Evolutionary conservation across 768 basidiomycete genomes (phyloP).

Genomic region (Cyclocybe cylindracea): DNA sequence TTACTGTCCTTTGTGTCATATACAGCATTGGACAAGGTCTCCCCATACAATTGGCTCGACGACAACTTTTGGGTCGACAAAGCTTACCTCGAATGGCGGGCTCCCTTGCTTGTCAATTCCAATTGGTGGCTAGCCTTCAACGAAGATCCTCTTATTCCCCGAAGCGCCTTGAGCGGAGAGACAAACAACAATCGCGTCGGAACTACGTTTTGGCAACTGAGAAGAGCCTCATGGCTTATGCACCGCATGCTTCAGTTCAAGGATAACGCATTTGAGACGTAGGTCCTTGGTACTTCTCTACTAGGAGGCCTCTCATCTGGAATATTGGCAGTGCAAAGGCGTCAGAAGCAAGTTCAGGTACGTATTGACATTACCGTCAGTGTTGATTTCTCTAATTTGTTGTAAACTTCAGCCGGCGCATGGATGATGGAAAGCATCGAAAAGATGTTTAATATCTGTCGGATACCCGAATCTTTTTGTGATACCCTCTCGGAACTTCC

Average conservation of each 20-base stretch:
- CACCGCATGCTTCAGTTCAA: constrained; percentile 76
- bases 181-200: constrained; percentile 39
- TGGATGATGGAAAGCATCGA: constrained; percentile 64
- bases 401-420: constrained; percentile 38
- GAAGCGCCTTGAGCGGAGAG: constrained; percentile 34
- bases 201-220: constrained; percentile 81
- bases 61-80: constrained; percentile 91
- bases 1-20: constrained; percentile 13
- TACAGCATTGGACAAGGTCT: constrained; percentile 75
- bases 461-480: constrained; percentile 67
- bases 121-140: constrained; percentile 95
- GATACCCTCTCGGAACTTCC: constrained; percentile 63
- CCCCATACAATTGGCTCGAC: constrained; percentile 91
- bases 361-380: neutral
- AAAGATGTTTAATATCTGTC: constrained; percentile 74
- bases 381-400: neutral
- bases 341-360: constrained; percentile 74
- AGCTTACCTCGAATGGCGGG: constrained; percentile 86
- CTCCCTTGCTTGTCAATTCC: constrained; percentile 84
- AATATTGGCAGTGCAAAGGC: constrained; percentile 16
- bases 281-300: constrained; percentile 24
- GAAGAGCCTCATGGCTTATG: constrained; percentile 81
- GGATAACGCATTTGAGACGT: constrained; percentile 58
- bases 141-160: constrained; percentile 69
- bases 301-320: neutral